Evolutionary conservation across 164 flowering plant genomes (phyloP).

Genomic region (Tinospora cordifolia): DNA sequence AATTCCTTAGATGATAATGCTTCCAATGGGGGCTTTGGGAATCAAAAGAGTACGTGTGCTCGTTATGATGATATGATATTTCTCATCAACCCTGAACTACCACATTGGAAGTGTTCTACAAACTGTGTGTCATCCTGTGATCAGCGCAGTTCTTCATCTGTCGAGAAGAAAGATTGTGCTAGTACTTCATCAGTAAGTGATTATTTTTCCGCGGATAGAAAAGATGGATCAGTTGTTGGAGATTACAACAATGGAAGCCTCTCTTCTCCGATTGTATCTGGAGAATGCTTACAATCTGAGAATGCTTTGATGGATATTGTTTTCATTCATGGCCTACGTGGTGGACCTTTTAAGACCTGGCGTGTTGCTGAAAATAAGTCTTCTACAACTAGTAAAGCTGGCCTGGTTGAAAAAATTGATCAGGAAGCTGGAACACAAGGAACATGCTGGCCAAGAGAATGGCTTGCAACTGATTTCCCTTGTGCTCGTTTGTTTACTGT

Average conservation of each 20-base stretch:
- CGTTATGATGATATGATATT: slow-evolving; percentile 67
- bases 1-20: slow-evolving; percentile 23
- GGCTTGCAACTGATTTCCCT: slow-evolving; percentile 91
- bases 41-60: slow-evolving; percentile 33
- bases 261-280: slow-evolving; percentile 26
- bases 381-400: slow-evolving; percentile 70
- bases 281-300: slow-evolving; percentile 19
- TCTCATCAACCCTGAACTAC: slow-evolving; percentile 71
- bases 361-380: slow-evolving; percentile 82
- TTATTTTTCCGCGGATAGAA: slow-evolving; percentile 22
- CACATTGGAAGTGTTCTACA: slow-evolving; percentile 75
- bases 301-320: slow-evolving; percentile 65
- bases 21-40: slow-evolving; percentile 18
- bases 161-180: slow-evolving; percentile 10
- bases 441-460: slow-evolving; percentile 95
- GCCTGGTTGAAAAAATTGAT: slow-evolving; percentile 93
- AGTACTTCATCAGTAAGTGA: slow-evolving; percentile 13
- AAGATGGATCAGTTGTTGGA: slow-evolving; percentile 7
- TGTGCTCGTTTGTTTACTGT: slow-evolving; percentile 78
- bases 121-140: slow-evolving; percentile 7
- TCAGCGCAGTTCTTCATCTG: slow-evolving; percentile 10
- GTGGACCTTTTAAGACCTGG: slow-evolving; percentile 96
- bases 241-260: slow-evolving; percentile 14
- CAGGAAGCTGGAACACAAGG: slow-evolving; percentile 93
- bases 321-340: slow-evolving; percentile 92